Percentiles rank a stretch among this genome's conserved stretches.
Evolutionary conservation across 805 yeast species (phyloP).

Genomic region (Hanseniaspora jakobsenii): DNA sequence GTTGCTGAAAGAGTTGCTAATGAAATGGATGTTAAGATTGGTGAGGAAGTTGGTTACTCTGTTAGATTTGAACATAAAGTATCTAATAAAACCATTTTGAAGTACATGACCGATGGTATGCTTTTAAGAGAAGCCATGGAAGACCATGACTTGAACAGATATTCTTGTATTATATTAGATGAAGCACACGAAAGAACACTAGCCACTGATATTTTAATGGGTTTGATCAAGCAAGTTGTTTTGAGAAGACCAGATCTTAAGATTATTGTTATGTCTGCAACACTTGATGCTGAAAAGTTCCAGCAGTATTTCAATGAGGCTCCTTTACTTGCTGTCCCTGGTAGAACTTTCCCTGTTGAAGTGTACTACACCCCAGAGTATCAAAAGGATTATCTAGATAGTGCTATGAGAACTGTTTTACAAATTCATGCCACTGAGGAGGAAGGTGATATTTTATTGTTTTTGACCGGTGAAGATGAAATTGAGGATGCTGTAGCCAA

Average conservation of each 20-base stretch:
- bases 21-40: constrained; percentile 87
- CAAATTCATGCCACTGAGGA: constrained; percentile 96
- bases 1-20: constrained; percentile 96
- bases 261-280: constrained; percentile 92
- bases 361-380: constrained; percentile 93
- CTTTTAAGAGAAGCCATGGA: constrained; percentile 93
- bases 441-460: constrained; percentile 77
- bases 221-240: constrained; percentile 73
- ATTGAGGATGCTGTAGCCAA: constrained; percentile 94
- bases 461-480: constrained; percentile 93
- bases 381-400: constrained; percentile 87
- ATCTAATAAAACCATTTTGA: constrained; percentile 63
- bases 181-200: constrained; percentile 97
- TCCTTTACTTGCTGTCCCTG: constrained; percentile 91
- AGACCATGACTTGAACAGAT: constrained; percentile 67
- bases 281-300: constrained; percentile 92
- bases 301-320: constrained; percentile 82
- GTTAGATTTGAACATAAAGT: constrained; percentile 91
- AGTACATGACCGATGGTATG: constrained; percentile 99
- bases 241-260: constrained; percentile 75
- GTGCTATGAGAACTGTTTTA: constrained; percentile 87
- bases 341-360: constrained; percentile 96
- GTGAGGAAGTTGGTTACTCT: constrained; percentile 90
- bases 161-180: constrained; percentile 85
- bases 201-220: constrained; percentile 95